A percentile compares a stretch with the other conserved stretches of the same genome.
Conservation (phyloP, 148 eudicot genomes). For the Heliosperma pusillum region DNA sequence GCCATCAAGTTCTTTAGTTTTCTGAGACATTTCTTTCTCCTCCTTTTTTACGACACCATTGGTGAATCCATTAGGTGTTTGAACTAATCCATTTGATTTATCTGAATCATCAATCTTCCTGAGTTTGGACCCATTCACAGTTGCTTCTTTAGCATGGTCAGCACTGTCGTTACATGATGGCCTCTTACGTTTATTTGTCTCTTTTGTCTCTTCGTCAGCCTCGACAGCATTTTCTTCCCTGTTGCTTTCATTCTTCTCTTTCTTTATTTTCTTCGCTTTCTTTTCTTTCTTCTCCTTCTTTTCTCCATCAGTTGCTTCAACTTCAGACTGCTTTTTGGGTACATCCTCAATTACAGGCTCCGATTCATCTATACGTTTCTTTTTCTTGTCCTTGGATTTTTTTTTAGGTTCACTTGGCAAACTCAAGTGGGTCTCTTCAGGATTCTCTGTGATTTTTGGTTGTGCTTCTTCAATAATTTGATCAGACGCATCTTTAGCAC, state of each 20-base stretch:
- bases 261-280: constrained; percentile 23
- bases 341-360: constrained; percentile 24
- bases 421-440: constrained; percentile 14
- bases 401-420: constrained; percentile 26
- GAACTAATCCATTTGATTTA: constrained; percentile 28
- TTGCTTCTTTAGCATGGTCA: constrained; percentile 23
- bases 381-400: constrained; percentile 57
- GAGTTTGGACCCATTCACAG: constrained; percentile 44
- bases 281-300: constrained; percentile 11
- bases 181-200: constrained; percentile 70
- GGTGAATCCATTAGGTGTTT: constrained; percentile 28
- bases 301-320: background rate
- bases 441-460: constrained; percentile 3
- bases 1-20: constrained; percentile 38
- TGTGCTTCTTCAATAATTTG: constrained; percentile 21
- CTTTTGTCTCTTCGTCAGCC: constrained; percentile 36
- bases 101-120: constrained; percentile 45
- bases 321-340: constrained; percentile 17
- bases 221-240: constrained; percentile 22
- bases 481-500: constrained; percentile 18
- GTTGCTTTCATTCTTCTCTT: constrained; percentile 27
- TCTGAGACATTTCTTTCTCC: constrained; percentile 32
- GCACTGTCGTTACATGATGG: constrained; percentile 38
- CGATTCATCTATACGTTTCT: constrained; percentile 32
- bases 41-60: constrained; percentile 32